Conservation (phyloP, 805 yeast genomes). For the Lipomyces mesembrius region DNA sequence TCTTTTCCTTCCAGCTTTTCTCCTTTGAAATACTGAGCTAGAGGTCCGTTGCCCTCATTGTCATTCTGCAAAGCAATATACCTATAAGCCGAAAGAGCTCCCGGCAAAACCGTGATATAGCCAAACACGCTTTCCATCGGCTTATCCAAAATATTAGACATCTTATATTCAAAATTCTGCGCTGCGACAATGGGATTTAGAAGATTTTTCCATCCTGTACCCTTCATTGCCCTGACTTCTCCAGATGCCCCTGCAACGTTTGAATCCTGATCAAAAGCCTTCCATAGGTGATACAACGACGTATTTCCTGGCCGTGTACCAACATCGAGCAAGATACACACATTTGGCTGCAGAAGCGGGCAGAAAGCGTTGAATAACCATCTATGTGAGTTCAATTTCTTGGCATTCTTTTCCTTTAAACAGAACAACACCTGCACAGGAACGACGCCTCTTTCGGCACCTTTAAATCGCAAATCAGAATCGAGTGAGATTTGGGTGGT, state of each 20-base stretch:
- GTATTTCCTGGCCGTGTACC: conserved; percentile 93
- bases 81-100: conserved; percentile 95
- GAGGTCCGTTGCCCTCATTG: conserved; percentile 76
- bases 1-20: conserved; percentile 73
- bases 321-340: conserved; percentile 88
- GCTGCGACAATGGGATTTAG: conserved; percentile 84
- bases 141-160: conserved; percentile 91
- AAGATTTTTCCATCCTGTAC: conserved; percentile 79
- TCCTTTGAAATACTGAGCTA: conserved; percentile 88
- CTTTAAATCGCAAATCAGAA: conserved; percentile 84
- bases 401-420: conserved; percentile 86
- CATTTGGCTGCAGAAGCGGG: conserved; percentile 89
- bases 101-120: conserved; percentile 90
- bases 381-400: conserved; percentile 95
- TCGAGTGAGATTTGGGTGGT: conserved; percentile 95
- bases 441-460: conserved; percentile 85
- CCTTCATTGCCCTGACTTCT: conserved; percentile 93
- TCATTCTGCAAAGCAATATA: conserved; percentile 73
- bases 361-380: conserved; percentile 97
- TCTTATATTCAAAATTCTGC: conserved; percentile 95
- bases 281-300: conserved; percentile 93
- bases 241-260: conserved; percentile 99
- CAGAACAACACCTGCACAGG: conserved; percentile 96
- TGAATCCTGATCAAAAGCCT: conserved; percentile 93
- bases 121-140: conserved; percentile 96